Evolutionary conservation across 1,284 basidiomycete species (phyloP).

Genomic region (Pyrrhoderma noxium): DNA sequence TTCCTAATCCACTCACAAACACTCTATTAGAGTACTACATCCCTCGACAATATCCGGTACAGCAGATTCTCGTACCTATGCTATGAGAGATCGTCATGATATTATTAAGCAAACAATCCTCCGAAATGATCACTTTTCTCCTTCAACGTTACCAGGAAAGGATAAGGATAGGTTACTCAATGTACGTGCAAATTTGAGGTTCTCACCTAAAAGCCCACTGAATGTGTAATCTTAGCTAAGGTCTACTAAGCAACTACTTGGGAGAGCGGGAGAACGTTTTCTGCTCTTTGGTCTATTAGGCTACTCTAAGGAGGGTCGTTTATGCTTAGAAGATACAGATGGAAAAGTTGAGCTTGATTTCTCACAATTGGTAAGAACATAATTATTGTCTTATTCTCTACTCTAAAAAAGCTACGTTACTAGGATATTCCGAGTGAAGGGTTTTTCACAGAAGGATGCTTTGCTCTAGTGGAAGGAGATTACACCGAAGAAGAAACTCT

Average conservation of each 20-base stretch:
- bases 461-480: constrained; percentile 93
- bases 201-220: constrained; percentile 10
- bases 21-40: constrained; percentile 35
- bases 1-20: constrained; percentile 1
- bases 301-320: constrained; percentile 82
- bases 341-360: constrained; percentile 88
- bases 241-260: constrained; percentile 94
- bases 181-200: constrained; percentile 39
- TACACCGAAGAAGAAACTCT: constrained; percentile 90
- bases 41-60: constrained; percentile 68
- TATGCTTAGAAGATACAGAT: constrained; percentile 92
- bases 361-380: constrained; percentile 64
- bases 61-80: constrained; percentile 69
- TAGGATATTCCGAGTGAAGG: constrained; percentile 93
- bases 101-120: constrained; percentile 87
- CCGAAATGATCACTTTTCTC: constrained; percentile 93
- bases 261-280: constrained; percentile 86
- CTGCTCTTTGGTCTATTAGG: constrained; percentile 90
- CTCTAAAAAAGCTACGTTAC: background rate
- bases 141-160: constrained; percentile 82
- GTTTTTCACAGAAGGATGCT: constrained; percentile 92
- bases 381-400: background rate
- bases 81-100: constrained; percentile 76
- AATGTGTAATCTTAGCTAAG: constrained; percentile 59
- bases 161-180: constrained; percentile 83